Conservation (phyloP, 495 filamentous ascomycete genomes). For the Evernia prunastri region DNA sequence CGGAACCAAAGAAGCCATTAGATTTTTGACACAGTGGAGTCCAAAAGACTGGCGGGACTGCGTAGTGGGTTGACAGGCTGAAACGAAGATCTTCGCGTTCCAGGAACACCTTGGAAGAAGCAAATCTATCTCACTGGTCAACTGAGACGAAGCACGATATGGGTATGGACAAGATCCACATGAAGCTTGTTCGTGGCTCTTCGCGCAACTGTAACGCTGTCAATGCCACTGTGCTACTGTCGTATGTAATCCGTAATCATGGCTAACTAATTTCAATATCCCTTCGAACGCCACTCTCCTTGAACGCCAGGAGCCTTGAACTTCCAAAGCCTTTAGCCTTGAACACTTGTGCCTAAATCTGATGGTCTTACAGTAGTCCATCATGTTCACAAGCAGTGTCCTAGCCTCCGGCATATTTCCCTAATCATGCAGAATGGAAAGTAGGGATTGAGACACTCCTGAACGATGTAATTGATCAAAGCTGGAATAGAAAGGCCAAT, state of each 20-base stretch:
- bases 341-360: too few relatives aligned
- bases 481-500: too few relatives aligned
- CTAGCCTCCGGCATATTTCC: too few relatives aligned
- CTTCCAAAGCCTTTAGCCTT: too few relatives aligned
- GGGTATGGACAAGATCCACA: neutral
- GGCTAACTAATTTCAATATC: neutral
- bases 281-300: neutral
- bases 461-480: too few relatives aligned
- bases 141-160: neutral
- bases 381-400: too few relatives aligned
- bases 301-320: neutral
- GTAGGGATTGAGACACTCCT: too few relatives aligned
- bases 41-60: slow-evolving; percentile 2
- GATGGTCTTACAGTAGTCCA: too few relatives aligned
- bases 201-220: neutral
- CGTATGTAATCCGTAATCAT: neutral
- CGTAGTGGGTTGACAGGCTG: neutral
- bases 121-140: slow-evolving; percentile 11
- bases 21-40: neutral
- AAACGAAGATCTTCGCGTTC: neutral
- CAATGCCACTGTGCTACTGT: neutral
- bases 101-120: neutral
- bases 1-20: slow-evolving; percentile 12
- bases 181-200: neutral
- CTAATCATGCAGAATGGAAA: too few relatives aligned